These are phyloP conservation scores for Aureococcus anophagefferens DNA, from an alignment of 108 stramenopile species.

Conservation along the genomic window DNA sequence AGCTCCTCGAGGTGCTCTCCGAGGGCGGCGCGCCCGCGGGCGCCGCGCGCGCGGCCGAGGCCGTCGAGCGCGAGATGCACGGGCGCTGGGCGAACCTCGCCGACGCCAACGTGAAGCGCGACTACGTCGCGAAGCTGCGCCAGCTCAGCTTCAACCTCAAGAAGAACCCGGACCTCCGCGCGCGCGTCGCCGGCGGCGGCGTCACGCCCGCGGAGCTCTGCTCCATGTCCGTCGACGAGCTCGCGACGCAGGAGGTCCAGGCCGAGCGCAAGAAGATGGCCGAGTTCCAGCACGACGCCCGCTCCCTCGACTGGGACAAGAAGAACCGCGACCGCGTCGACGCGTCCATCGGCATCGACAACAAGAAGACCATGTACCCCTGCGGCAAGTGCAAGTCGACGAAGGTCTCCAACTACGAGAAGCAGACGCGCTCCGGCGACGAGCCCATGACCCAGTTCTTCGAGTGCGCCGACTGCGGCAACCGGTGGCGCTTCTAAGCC, in stretches of 20 bases:
- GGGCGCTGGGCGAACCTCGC: background rate
- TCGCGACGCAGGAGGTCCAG: background rate
- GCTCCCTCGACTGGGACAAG: background rate
- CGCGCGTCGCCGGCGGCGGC: background rate
- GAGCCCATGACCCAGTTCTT: conserved; percentile 17
- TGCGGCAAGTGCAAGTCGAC: conserved; percentile 12
- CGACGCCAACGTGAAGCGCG: background rate
- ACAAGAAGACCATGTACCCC: background rate
- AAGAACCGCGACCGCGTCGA: background rate
- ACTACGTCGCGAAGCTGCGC: background rate
- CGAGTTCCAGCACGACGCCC: background rate
- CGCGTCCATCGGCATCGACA: background rate
- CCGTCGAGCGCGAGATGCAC: background rate
- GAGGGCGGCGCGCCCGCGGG: background rate
- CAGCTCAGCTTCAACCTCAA: background rate
- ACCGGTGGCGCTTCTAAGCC: conserved; percentile 8
- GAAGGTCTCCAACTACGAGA: conserved; percentile 2
- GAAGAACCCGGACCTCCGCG: background rate
- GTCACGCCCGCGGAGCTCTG: background rate
- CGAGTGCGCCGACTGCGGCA: conserved; percentile 8
- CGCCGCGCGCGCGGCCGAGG: background rate
- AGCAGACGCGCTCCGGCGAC: conserved; percentile 10
- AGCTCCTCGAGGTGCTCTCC: too few relatives aligned
- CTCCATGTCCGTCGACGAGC: background rate
- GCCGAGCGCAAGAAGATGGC: background rate